Base-by-base conservation (phyloP, 2,329 filamentous ascomycete species). In the Alternaria conjuncta region DNA sequence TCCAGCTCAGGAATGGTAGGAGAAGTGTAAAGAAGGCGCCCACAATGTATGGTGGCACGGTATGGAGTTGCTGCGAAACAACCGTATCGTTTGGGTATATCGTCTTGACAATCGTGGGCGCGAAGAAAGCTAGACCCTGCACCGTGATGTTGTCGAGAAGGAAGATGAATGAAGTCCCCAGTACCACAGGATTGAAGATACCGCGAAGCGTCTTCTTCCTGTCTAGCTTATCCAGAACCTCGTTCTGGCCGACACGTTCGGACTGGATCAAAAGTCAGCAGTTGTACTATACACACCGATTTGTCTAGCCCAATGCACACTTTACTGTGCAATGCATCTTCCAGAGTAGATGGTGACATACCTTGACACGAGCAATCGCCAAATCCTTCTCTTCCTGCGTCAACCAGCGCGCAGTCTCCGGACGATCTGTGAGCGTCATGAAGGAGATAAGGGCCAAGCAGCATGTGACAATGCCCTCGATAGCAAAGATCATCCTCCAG, bases 401-500 rank as follows among this genome's bases (percentile, higher is more conserved):
- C 1, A 93, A 84, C 90, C 90, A 93, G 12, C 82, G 80, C 0
- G 90, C 90, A 0, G 89, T 90, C 59, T 86, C 89, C 0, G 90
- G 90, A 0, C 89, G 84, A 74, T 93, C 90, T 0, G 90, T 92
- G 18, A 92, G 79, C 1, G 87, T 89, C 69, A 89, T 67, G 74
- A 91, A 90, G 1, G 86, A 79, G 36, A 92, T 81, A 2, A 92
- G n/a, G 0, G 85, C 83, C 0, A 92, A 76, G 0, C 83, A 82
- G 63, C 81, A 82, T 1, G 87, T 89, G 67, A 91, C 86, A 69
- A 91, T 87, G 20, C 90, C 90, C 74, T 92, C 90, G n/a, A 92
- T 87, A 5, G 84, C 86, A 58, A 92, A 92, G 55, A 92, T 90
- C 89, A 91, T 91, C 8, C 89, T 82, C 90, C 90, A 92, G 6